Evolutionary conservation across 2,329 filamentous ascomycete genomes (phyloP), one percentile per base, ranked within the genome.

Genomic region (Diplocarpon mali): DNA sequence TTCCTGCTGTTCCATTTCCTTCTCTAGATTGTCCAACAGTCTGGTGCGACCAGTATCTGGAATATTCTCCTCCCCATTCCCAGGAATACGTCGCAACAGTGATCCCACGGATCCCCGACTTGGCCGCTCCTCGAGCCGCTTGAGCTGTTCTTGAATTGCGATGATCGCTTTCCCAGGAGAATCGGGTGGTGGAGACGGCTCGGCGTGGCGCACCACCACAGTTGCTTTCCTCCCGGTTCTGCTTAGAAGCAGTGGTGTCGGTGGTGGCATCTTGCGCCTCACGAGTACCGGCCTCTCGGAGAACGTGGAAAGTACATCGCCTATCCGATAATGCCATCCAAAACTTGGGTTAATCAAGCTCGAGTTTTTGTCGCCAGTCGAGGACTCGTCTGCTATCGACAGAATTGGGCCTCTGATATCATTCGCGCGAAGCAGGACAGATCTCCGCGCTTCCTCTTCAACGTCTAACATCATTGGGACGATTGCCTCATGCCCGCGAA

Each of bases 1-100:
- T 56, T 78, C 75, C 56, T 82, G 73, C 51, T 69, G 60, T 0
- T 71, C 74, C 69, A 82, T 76, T 59, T 83, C 78, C 48, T 65
- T 66, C 56, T 83, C 78, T 1, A 83, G 63, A 47, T 76, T 71
- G 28, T 75, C 70, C 1, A 83, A 63, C 2, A 80, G 65, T 41
- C 36, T 48, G 13, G 58, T 39, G n/a, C 56, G 50, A 16, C 49
- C 47, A 12, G 38, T 46, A 13, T 40, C 44, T 8, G 24, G 31
- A 16, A 52, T 39, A 24, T 51, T 43, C 10, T 47, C 39, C 1
- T 24, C 42, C 17, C 37, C 13, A 34, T 20, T 36, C 35, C 53
- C 49, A 14, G 58, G 56, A 12, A 60, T 38, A 24, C 45, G 49
- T 14, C 52, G 45, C 14, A 61, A 28, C 20, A 61, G 44, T 8